phyloP scores from a whole-genome alignment of 306 rosid species.

The Macrotyloma uniflorum region DNA sequence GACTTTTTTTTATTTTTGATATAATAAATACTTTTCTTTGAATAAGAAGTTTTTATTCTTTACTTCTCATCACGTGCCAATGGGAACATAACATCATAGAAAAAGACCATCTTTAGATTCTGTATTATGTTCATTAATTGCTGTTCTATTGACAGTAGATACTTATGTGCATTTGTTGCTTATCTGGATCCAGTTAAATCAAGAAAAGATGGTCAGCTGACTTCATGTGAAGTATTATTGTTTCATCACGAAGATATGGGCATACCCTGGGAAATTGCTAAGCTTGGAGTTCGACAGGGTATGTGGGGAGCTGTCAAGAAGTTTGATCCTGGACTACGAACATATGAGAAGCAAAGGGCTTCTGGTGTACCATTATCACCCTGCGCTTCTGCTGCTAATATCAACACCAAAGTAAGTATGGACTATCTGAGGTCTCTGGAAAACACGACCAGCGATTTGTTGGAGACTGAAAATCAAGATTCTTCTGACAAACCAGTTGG shows the following conservation, averaged over 20 bases:
- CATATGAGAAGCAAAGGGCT: slow-evolving; percentile 66
- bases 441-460: slow-evolving; percentile 40
- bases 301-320: slow-evolving; percentile 99
- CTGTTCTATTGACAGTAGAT: slow-evolving; percentile 28
- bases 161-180: slow-evolving; percentile 31
- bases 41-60: not conserved
- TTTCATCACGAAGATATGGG: slow-evolving; percentile 99
- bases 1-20: not conserved
- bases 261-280: slow-evolving; percentile 98
- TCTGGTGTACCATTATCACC: slow-evolving; percentile 62
- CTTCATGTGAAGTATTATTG: slow-evolving; percentile 83
- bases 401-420: slow-evolving; percentile 67
- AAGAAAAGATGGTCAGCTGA: slow-evolving; percentile 62
- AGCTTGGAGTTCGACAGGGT: slow-evolving; percentile 91
- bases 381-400: slow-evolving; percentile 67
- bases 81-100: not conserved
- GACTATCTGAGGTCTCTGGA: slow-evolving; percentile 69
- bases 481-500: slow-evolving; percentile 59
- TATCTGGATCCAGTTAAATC: slow-evolving; percentile 74
- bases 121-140: not conserved
- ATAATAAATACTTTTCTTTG: not conserved
- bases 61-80: not conserved
- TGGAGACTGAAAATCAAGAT: slow-evolving; percentile 51
- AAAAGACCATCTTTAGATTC: not conserved
- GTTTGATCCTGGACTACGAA: slow-evolving; percentile 79